Conservation (phyloP, 176 grass and related monocot genomes). For the Oryza officinalis region DNA sequence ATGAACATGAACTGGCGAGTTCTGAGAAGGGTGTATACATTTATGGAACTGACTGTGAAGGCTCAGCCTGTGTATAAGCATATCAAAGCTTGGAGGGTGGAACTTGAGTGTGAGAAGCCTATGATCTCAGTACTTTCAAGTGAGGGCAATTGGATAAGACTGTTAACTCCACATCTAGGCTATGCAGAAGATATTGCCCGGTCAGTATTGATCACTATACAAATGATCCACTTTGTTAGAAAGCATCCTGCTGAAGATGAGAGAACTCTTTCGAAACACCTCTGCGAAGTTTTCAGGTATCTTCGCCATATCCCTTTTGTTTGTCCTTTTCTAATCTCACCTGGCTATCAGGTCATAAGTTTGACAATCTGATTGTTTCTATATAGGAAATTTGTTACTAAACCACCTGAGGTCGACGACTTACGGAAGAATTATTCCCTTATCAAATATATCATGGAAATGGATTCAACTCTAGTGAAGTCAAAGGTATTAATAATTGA, state of each 20-base stretch:
- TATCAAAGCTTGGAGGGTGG: constrained; percentile 54
- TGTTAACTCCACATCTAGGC: constrained; percentile 46
- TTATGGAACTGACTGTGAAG: background rate
- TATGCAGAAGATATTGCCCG: constrained; percentile 43
- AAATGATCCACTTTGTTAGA: constrained; percentile 62
- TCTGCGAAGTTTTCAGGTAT: constrained; percentile 54
- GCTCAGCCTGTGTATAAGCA: constrained; percentile 23
- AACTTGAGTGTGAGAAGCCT: constrained; percentile 37
- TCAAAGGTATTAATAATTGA: constrained; percentile 50
- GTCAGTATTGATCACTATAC: constrained; percentile 60
- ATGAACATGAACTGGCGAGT: background rate
- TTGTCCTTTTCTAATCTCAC: background rate
- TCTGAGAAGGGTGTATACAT: constrained; percentile 20
- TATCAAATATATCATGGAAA: constrained; percentile 50
- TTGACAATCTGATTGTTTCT: constrained; percentile 15
- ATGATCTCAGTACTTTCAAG: constrained; percentile 48
- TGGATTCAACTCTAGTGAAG: constrained; percentile 49
- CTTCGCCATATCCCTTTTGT: background rate
- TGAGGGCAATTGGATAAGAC: constrained; percentile 57
- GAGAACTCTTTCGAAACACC: constrained; percentile 33
- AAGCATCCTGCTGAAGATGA: constrained; percentile 35
- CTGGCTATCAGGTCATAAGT: background rate
- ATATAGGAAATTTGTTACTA: constrained; percentile 54
- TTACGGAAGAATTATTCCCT: constrained; percentile 46
- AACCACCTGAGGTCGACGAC: constrained; percentile 44